Base-by-base conservation (phyloP, 140 eudicot species). In the Senecio squalidus region DNA sequence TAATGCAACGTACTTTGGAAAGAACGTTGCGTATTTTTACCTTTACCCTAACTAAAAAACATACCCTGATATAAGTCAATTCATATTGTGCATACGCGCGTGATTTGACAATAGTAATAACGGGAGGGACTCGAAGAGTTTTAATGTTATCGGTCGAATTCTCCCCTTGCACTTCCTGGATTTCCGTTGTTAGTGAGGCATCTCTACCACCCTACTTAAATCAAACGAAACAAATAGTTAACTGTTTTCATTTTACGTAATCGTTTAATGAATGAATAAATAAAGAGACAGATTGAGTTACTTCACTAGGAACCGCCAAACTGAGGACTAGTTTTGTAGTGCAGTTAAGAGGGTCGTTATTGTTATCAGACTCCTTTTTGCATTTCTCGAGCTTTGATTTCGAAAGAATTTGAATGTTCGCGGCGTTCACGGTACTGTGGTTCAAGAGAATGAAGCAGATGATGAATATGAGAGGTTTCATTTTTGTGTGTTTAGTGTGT, bases 231-330 rank as follows among this genome's bases (percentile, higher is more conserved):
- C 6, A 1, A 33, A 7, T 7, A 27, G 5, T 17, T 3, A 33
- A 7, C 20, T 33, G 9, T 8, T 8, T 9, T 2, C 20, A 4
- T 10, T 2, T 50, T 0, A 5, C 1, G 28, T 22, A 17, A n/a
- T n/a, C n/a, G 5, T 34, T 9, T 5, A 8, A 9, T 2, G 18
- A 3, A 50, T 16, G 7, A 33, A 33, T 10, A 33, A 23, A 16
- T 4, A 14, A 15, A 26, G 1, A 10, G 33, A 33, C 3, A 3
- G 17, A 25, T 20, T 13, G 2, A 36, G 17, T 34, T 82, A 85
- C 95, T 71, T 76, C 86, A 23, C 87, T 85, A 26, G 97, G 97
- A 33, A 89, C 94, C 3, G 97, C 94, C 74, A 89, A 22, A 73
- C 85, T 57, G 55, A 89, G 47, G 53, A 85, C 73, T 62, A 89